Conservation (phyloP, 768 basidiomycete genomes). For the Termitomyces sp. region DNA sequence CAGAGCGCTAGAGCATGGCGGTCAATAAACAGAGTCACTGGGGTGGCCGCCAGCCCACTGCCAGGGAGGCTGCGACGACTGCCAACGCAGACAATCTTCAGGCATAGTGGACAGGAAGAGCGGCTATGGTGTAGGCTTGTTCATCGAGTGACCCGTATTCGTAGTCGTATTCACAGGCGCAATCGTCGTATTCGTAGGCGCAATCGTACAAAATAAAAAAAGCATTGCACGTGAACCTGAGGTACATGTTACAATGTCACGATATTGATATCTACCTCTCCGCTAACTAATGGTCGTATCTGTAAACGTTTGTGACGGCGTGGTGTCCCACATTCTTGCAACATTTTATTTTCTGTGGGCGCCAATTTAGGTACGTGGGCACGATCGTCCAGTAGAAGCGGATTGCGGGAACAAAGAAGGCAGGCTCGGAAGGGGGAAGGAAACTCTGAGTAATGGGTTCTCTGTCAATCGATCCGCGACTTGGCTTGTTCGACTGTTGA, state of each 20-base stretch:
- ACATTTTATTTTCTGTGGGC: background rate
- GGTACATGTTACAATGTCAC: background rate
- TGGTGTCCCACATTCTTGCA: background rate
- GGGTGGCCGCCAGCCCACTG: constrained; percentile 12
- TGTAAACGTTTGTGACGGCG: too few relatives aligned
- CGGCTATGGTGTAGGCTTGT: constrained; percentile 26
- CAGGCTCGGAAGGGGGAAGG: background rate
- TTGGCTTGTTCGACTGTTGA: constrained; percentile 14
- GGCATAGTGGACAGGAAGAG: constrained; percentile 29
- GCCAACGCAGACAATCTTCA: constrained; percentile 26
- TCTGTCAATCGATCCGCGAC: constrained; percentile 24
- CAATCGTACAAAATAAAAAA: constrained; percentile 13
- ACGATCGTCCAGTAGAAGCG: background rate
- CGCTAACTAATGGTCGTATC: too few relatives aligned
- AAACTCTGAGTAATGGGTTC: constrained; percentile 13
- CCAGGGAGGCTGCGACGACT: constrained; percentile 16
- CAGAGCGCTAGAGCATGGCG: constrained; percentile 16
- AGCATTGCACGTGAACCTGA: constrained; percentile 2
- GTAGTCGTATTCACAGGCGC: too few relatives aligned
- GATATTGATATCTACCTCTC: too few relatives aligned
- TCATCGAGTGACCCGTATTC: constrained; percentile 13
- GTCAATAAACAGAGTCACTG: constrained; percentile 17
- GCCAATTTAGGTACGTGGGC: background rate
- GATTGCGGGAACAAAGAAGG: background rate
- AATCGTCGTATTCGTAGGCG: background rate